Evolutionary conservation across 768 basidiomycete genomes (phyloP).

Genomic region (Russula abietina): DNA sequence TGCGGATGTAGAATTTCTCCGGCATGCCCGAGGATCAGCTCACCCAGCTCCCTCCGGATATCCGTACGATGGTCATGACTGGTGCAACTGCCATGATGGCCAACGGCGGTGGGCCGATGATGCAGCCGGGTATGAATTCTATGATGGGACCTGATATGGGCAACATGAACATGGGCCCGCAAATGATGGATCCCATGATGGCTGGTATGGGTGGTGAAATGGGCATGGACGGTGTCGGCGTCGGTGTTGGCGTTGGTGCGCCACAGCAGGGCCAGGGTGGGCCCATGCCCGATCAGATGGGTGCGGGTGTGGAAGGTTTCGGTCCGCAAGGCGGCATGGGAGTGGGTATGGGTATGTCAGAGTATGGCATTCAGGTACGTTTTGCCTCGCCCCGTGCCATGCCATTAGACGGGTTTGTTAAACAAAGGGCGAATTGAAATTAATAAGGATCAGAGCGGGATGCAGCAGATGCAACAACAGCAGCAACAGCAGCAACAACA

Average conservation of each 20-base stretch:
- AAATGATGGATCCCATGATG: conserved; percentile 66
- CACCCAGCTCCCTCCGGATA: conserved; percentile 68
- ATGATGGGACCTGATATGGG: conserved; percentile 27
- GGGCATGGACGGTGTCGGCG: conserved; percentile 38
- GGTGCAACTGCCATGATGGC: conserved; percentile 75
- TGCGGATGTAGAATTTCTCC: conserved; percentile 56
- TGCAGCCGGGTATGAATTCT: conserved; percentile 33
- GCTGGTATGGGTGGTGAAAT: conserved; percentile 67
- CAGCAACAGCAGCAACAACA: conserved; percentile 14
- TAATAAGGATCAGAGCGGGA: conserved; percentile 31
- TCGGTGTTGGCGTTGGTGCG: conserved; percentile 22
- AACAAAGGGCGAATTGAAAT: neutral
- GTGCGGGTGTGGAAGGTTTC: conserved; percentile 18
- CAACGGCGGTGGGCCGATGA: conserved; percentile 43
- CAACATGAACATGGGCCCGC: conserved; percentile 23
- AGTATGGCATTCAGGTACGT: conserved; percentile 72
- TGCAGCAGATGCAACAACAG: conserved; percentile 34
- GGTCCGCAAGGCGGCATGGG: conserved; percentile 20
- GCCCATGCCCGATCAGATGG: conserved; percentile 25
- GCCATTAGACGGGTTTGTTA: neutral
- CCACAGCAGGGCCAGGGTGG: conserved; percentile 24
- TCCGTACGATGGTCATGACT: conserved; percentile 84
- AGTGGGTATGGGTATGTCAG: conserved; percentile 32
- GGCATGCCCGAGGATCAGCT: conserved; percentile 80
- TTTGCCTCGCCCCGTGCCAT: too few species aligned